Evolutionary conservation across 306 rosid genomes (phyloP).

Genomic region (Vachellia pachyceras): DNA sequence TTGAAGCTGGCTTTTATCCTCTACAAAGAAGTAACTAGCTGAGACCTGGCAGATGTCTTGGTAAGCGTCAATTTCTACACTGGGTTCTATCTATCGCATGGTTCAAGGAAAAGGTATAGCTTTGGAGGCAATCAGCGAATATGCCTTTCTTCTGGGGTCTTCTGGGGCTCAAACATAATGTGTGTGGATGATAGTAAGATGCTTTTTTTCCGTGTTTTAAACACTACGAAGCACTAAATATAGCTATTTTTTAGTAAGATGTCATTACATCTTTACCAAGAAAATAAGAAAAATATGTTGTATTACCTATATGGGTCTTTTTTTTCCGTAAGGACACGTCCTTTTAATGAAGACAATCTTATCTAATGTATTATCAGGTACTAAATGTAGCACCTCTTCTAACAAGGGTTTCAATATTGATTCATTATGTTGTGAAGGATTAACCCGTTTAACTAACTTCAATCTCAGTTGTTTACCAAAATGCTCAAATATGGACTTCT

Average conservation of each 20-base stretch:
- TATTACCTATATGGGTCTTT: not conserved
- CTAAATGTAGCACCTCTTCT: too few relatives aligned
- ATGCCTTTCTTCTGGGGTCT: not conserved
- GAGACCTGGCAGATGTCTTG: slow-evolving; percentile 20
- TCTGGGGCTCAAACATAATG: not conserved
- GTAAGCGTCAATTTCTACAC: slow-evolving; percentile 11
- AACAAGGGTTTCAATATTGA: too few relatives aligned
- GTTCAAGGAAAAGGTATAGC: slow-evolving; percentile 1
- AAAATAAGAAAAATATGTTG: not conserved
- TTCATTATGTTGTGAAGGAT: too few relatives aligned
- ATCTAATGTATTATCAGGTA: too few relatives aligned
- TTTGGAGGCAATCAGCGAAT: slow-evolving; percentile 4
- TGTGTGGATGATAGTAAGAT: not conserved
- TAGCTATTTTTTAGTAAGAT: not conserved
- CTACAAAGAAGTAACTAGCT: slow-evolving; percentile 27
- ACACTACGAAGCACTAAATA: too few relatives aligned
- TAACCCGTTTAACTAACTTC: too few relatives aligned
- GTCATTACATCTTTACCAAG: not conserved
- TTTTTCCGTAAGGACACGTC: too few relatives aligned
- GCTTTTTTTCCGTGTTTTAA: too few relatives aligned
- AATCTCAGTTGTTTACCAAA: not conserved
- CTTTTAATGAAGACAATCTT: too few relatives aligned
- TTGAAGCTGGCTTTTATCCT: slow-evolving; percentile 22
- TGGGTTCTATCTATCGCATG: not conserved
- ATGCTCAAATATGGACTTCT: not conserved